phyloP scores from a whole-genome alignment of 352 stramenopile species.

The Thraustochytrium sp. region DNA sequence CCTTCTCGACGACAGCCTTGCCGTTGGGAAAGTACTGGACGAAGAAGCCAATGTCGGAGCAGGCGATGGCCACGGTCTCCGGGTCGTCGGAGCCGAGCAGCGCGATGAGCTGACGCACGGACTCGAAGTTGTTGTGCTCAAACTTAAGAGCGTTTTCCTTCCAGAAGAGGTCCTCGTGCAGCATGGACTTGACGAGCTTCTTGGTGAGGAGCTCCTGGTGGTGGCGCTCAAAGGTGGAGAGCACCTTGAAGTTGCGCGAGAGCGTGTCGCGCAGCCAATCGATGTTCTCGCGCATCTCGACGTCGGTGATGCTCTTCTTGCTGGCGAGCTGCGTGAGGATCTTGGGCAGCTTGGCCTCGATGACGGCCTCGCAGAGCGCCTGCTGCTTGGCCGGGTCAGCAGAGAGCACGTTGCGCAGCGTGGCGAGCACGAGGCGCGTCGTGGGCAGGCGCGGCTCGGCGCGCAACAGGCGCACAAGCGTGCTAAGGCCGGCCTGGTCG shows the following conservation, averaged over 20 bases:
- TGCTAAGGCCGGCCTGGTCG: conserved; percentile 23
- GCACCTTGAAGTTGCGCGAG: conserved; percentile 31
- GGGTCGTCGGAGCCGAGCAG: conserved; percentile 32
- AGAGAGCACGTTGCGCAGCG: background rate
- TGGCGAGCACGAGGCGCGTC: background rate
- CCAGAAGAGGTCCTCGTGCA: conserved; percentile 42
- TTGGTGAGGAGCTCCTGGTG: conserved; percentile 34
- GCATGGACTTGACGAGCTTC: conserved; percentile 24
- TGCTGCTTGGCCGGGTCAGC: background rate
- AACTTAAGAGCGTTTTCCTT: conserved; percentile 41
- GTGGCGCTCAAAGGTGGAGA: conserved; percentile 42
- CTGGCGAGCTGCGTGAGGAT: background rate
- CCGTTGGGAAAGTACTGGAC: conserved; percentile 44
- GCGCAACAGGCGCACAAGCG: background rate
- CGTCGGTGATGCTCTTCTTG: background rate
- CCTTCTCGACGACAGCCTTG: conserved; percentile 41
- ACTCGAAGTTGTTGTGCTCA: conserved; percentile 45
- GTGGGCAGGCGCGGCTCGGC: background rate
- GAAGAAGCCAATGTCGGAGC: conserved; percentile 41
- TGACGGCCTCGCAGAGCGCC: conserved; percentile 20
- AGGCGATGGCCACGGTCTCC: conserved; percentile 36
- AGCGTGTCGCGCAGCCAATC: conserved; percentile 26
- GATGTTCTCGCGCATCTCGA: conserved; percentile 7
- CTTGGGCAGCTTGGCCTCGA: conserved; percentile 40
- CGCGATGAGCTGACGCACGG: conserved; percentile 25